Base-by-base conservation (phyloP, 2,329 filamentous ascomycete genomes). In the Raffaelea ambrosiae region DNA sequence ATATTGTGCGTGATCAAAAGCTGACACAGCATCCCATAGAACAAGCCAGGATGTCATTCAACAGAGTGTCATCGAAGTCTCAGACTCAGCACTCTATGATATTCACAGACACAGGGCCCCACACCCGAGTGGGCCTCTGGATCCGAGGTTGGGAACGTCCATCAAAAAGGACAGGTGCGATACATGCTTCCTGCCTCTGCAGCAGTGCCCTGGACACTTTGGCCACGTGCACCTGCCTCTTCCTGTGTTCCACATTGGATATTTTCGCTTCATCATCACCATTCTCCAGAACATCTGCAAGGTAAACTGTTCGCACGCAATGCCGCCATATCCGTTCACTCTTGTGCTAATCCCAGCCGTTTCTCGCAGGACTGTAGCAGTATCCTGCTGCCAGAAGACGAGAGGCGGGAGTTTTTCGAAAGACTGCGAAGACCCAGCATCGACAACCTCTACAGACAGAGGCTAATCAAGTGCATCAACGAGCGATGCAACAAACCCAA, bases 221-320 rank as follows among this genome's bases (percentile, higher is more conserved):
- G 93, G 93, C 42, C 86, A 96, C 66, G 85, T 98, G 59, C 83
- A 86, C 59, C 78, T 98, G 16, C 88, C 91, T 1, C 73, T 98
- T 45, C 93, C 93, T 4, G 88, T 86, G 40, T 97, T 97, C 61
- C 93, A 98, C 62, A 89, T 97, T 54, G 93, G 93, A 35, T 98
- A 96, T 63, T 79, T 98, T 58, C 93, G 89, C 63, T 89, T 94
- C 63, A 88, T 93, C 54, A 91, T 95, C 61, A 84, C 83, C 40
- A 90, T 95, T 48, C 74, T 98, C 21, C 90, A 97, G 63, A 86
- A 93, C 60, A 94, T 98, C 55, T 98, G 93, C 81, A 98, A 95
- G 61, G 67, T 76, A 61, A 7, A 13, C 7, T 29, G 7, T 29
- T 7, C 13, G 26, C 13, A 7, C 13, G 26, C n/a, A n/a, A n/a